Evolutionary conservation across 2,329 filamentous ascomycete genomes (phyloP), one percentile per base, ranked within the genome.

Genomic region (Septoria petroselini): DNA sequence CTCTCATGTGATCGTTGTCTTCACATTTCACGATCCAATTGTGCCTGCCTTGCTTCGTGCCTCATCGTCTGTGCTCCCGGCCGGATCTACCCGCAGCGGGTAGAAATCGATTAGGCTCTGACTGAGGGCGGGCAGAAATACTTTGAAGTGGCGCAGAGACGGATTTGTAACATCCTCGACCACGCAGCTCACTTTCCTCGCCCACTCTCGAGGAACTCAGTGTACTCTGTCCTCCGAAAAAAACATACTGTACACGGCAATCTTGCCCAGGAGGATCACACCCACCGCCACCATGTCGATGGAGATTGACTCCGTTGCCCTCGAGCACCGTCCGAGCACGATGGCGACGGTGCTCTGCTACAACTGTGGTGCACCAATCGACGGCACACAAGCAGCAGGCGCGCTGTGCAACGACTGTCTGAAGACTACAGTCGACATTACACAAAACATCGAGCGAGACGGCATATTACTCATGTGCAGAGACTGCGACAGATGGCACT

Each of bases 331-430:
- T 60, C 61, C 60, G 55, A 58, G 62, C 17, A 61, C 58, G 6
- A 58, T 60, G 15, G 65, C 66, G 52, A 88, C 84, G n/a, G 95
- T 97, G 67, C 86, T 98, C 51, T 98, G 93, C 73, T 95, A 89
- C 76, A 95, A 97, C 78, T 98, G 93, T 71, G 93, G 91, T 66
- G 90, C 88, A 53, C 85, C 91, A 31, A 95, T 98, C 65, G 91
- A 96, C 71, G 93, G 93, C 70, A 95, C 90, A 14, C 82, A 83
- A 11, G 79, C 88, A 19, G 84, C 86, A 45, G 90, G 90, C 55
- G 91, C 93, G 33, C 84, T 96, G 50, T 98, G 93, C 75, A 89
- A 89, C 70, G 91, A 97, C 76, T 97, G 93, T 71, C 83, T 97
- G 68, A 95, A 95, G 70, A 81, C 94, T 61, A 94, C 90, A 41